Percentiles rank a stretch among this genome's conserved stretches.
phyloP scores from a whole-genome alignment of 1,284 basidiomycete species.

The Heterobasidion parviporum region DNA sequence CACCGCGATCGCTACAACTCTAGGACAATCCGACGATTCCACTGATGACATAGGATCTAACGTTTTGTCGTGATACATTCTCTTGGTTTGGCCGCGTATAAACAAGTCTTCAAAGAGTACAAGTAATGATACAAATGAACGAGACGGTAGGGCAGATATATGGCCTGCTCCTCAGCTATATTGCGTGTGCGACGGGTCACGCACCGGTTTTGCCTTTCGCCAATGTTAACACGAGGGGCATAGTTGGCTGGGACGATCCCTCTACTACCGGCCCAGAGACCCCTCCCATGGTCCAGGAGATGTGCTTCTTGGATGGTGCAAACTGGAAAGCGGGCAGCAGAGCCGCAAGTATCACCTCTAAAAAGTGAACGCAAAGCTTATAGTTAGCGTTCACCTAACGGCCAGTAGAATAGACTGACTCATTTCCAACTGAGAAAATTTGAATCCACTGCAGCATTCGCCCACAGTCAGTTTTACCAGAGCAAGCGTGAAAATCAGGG shows the following conservation, averaged over 20 bases:
- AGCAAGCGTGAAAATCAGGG: background rate
- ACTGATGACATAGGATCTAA: no score
- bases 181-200: no score
- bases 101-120: no score
- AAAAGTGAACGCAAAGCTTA: background rate
- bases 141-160: no score
- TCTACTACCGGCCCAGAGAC: background rate
- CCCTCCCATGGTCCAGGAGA: background rate
- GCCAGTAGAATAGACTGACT: background rate
- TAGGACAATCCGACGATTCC: no score
- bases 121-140: no score
- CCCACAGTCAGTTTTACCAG: background rate
- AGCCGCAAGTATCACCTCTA: background rate
- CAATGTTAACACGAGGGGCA: background rate
- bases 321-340: background rate
- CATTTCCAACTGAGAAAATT: slow-evolving; percentile 3
- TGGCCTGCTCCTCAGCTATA: no score
- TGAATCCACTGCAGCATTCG: background rate
- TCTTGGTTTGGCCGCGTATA: no score
- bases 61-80: no score
- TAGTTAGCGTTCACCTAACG: background rate
- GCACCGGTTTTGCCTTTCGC: background rate
- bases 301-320: background rate
- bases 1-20: no score
- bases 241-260: background rate